Evolutionary conservation across 345 rosid species (phyloP).

Genomic region (Populus simonii): DNA sequence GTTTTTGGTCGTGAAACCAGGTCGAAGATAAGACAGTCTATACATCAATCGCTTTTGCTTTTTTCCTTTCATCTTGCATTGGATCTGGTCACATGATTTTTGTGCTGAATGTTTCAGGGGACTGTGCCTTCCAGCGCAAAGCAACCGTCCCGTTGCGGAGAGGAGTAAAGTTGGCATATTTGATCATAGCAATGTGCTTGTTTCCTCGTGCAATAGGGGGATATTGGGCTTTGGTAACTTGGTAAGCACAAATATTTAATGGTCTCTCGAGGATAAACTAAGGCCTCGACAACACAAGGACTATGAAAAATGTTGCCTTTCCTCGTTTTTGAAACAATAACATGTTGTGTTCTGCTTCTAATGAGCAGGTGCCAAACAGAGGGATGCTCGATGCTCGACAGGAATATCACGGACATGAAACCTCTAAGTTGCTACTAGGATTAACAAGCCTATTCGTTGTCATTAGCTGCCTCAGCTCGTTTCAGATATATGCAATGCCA

Average conservation of each 20-base stretch:
- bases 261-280: neutral
- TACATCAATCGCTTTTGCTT: too few relatives aligned
- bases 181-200: slow-evolving; percentile 45
- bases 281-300: neutral
- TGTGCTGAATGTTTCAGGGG: slow-evolving; percentile 32
- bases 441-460: slow-evolving; percentile 47
- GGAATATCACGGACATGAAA: slow-evolving; percentile 30
- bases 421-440: slow-evolving; percentile 35
- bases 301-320: neutral
- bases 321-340: neutral
- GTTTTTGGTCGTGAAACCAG: neutral
- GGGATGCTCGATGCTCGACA: slow-evolving; percentile 44
- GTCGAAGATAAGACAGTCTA: too few relatives aligned
- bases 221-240: slow-evolving; percentile 49
- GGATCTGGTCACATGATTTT: neutral
- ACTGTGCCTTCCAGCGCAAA: slow-evolving; percentile 56
- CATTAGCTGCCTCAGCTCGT: slow-evolving; percentile 49
- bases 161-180: slow-evolving; percentile 52
- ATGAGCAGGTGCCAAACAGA: slow-evolving; percentile 40
- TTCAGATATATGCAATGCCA: slow-evolving; percentile 65
- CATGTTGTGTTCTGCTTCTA: neutral
- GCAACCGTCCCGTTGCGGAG: slow-evolving; percentile 59
- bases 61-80: neutral
- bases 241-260: slow-evolving; percentile 27
- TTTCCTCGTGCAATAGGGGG: slow-evolving; percentile 56